Base-by-base conservation (phyloP, 176 grass and related monocot genomes). In the Carex scoparia region DNA sequence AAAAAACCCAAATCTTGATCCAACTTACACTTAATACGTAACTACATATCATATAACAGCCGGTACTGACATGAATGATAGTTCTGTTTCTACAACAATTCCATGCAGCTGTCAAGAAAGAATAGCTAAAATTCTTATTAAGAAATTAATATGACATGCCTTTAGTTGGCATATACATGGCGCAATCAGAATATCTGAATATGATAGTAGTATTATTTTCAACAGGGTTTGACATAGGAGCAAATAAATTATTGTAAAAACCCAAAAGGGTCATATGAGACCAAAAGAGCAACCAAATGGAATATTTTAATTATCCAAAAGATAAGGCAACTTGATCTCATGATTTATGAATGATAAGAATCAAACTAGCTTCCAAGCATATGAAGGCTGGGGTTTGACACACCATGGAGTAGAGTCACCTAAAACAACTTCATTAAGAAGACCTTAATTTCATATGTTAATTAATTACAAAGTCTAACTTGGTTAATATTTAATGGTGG, bases 341-440 rank as follows among this genome's bases (percentile, higher is more conserved):
- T 78, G 71, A 84, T 68, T 86, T 56, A 27, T 87, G 74, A 72
- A 74, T 81, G 88, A 85, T 77, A 84, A 86, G 94, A 87, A 80
- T 86, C 80, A 16, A 77, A 88, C 70, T 84, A 91, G 83, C 84
- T 44, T 89, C 91, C 94, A 95, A 95, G 89, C 81, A 91, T 87
- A 88, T 86, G 51, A 61, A 74, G 60, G 30, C 19, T 82, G 32
- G 42, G 80, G 71, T 82, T 81, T 89, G 87, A 87, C 86, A 85
- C 85, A 82, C 85, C 91, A 93, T 95, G 89, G 91, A 95, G 89
- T 88, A 93, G 91, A 95, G 81, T 89, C 89, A 95, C 94, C 91
- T 95, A 95, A 83, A 95, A 93, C 89, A 93, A 93, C 89, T 88
- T 87, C 61, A 67, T 53, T 83, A 53, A 67, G 40, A 83, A 83